A percentile compares a stretch with the other conserved stretches of the same genome.
These are phyloP conservation scores for Tricholoma sp. DNA, from an alignment of 768 basidiomycete species.

Conservation along the genomic window DNA sequence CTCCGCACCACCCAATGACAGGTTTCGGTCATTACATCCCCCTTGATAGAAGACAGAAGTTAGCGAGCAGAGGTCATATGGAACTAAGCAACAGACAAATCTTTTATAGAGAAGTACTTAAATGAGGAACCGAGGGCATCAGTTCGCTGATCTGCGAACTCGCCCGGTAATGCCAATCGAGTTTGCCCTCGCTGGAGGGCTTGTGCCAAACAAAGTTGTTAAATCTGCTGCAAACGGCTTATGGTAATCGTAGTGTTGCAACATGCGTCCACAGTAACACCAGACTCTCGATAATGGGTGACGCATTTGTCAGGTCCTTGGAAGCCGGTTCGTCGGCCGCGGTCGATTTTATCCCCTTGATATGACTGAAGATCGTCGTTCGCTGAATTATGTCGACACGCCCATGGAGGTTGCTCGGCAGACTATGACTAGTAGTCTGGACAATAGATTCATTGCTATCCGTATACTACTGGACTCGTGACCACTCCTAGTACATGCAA, in stretches of 20 bases:
- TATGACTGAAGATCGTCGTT: constrained; percentile 59
- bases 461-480: no score
- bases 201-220: constrained; percentile 45
- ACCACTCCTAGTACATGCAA: no score
- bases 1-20: constrained; percentile 49
- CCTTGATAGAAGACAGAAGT: constrained; percentile 30
- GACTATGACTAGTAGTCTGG: constrained; percentile 62
- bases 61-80: not conserved
- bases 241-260: constrained; percentile 50
- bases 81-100: constrained; percentile 23
- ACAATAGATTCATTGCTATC: constrained; percentile 51
- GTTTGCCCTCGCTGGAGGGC: constrained; percentile 37
- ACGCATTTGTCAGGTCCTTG: constrained; percentile 4
- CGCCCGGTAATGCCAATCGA: constrained; percentile 52
- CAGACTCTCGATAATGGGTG: constrained; percentile 21
- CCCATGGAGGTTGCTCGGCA: constrained; percentile 53
- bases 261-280: constrained; percentile 38
- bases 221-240: constrained; percentile 48
- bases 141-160: constrained; percentile 39
- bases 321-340: constrained; percentile 17
- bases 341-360: constrained; percentile 36
- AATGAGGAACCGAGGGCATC: constrained; percentile 47
- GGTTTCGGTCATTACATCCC: constrained; percentile 54
- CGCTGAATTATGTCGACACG: constrained; percentile 70
- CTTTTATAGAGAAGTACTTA: constrained; percentile 49